phyloP scores from a whole-genome alignment of 2,329 filamentous ascomycete genomes.

The Rhexocercosporidium sp. region DNA sequence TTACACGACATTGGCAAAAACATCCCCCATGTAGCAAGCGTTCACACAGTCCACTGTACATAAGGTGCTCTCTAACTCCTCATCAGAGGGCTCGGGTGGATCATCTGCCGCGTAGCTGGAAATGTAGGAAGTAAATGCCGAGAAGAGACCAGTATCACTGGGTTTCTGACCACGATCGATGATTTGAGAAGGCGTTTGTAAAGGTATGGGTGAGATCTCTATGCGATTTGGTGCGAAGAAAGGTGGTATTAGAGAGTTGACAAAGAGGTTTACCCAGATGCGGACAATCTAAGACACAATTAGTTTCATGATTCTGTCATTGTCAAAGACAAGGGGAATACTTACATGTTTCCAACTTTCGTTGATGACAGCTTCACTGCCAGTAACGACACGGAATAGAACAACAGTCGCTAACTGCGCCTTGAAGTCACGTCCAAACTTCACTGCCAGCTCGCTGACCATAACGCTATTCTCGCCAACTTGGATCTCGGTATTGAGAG shows the following conservation, averaged over 20 bases:
- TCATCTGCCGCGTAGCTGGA: conserved; percentile 99
- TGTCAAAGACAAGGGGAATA: conserved; percentile 30
- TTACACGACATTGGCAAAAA: conserved; percentile 83
- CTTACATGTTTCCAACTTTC: conserved; percentile 81
- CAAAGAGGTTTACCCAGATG: conserved; percentile 94
- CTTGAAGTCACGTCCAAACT: conserved; percentile 91
- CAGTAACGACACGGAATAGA: conserved; percentile 89
- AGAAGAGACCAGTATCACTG: conserved; percentile 85
- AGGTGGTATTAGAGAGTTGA: conserved; percentile 89
- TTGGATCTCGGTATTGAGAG: conserved; percentile 94
- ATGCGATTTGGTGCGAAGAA: conserved; percentile 74
- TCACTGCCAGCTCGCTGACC: conserved; percentile 97
- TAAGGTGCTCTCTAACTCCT: conserved; percentile 94
- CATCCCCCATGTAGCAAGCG: conserved; percentile 81
- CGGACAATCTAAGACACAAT: conserved; percentile 71
- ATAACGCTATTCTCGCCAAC: conserved; percentile 91
- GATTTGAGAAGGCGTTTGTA: conserved; percentile 89
- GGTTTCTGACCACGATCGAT: conserved; percentile 84
- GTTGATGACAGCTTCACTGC: conserved; percentile 78
- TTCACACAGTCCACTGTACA: conserved; percentile 94
- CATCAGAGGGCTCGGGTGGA: conserved; percentile 94
- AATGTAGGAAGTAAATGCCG: conserved; percentile 93
- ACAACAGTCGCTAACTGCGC: conserved; percentile 93
- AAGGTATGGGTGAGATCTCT: conserved; percentile 79
- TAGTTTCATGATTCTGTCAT: conserved; percentile 42